Conservation (phyloP, 306 rosid species). For the Cucurbita moschata region DNA sequence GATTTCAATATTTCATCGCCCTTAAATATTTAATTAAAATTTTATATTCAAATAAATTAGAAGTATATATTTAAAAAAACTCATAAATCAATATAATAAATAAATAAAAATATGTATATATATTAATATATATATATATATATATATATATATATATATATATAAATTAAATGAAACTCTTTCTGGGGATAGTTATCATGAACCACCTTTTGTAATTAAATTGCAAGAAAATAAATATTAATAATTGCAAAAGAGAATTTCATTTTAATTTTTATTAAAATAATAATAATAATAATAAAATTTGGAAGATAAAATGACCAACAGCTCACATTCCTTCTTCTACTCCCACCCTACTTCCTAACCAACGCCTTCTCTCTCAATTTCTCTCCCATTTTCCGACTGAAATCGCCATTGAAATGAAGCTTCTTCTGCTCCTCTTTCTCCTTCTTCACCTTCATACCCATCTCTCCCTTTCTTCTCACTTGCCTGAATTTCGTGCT, state of each 20-base stretch:
- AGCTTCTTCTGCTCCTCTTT: constrained; percentile 10
- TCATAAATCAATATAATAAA: too few relatives aligned
- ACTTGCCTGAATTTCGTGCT: constrained; percentile 36
- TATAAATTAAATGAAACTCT: background rate
- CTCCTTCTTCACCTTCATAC: constrained; percentile 11
- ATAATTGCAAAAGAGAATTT: background rate
- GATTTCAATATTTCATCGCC: too few relatives aligned
- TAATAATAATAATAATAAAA: too few relatives aligned
- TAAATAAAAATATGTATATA: too few relatives aligned
- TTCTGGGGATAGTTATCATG: background rate
- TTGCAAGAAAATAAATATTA: background rate
- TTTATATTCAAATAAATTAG: too few relatives aligned
- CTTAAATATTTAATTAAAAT: too few relatives aligned
- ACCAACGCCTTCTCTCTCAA: background rate
- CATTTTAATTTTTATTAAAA: background rate
- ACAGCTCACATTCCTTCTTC: background rate
- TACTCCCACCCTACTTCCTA: background rate
- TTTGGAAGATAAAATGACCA: background rate
- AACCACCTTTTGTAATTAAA: background rate
- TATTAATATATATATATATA: too few relatives aligned
- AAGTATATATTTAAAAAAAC: too few relatives aligned
- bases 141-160: too few relatives aligned
- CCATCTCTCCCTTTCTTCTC: constrained; percentile 10
- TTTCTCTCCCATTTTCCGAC: background rate
- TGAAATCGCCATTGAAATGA: constrained; percentile 3